These are phyloP conservation scores for Grifola frondosa DNA, from an alignment of 1,284 basidiomycete genomes.

Conservation along the genomic window DNA sequence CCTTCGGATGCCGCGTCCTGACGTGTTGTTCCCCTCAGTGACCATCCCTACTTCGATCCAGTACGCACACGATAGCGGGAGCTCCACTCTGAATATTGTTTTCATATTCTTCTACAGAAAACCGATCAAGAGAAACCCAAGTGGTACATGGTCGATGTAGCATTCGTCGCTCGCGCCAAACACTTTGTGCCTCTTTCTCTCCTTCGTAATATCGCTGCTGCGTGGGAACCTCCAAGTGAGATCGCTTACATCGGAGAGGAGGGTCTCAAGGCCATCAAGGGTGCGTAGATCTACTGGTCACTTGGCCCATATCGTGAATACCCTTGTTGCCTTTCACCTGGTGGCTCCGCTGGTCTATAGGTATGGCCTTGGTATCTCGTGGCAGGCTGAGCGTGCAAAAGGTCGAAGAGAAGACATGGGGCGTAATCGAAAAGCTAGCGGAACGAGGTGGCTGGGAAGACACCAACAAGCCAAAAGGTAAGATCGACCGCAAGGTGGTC, in stretches of 20 bases:
- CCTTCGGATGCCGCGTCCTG: neutral
- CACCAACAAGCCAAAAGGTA: constrained; percentile 5
- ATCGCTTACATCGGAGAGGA: constrained; percentile 63
- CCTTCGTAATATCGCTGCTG: constrained; percentile 62
- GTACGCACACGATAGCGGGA: constrained; percentile 38
- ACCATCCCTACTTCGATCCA: constrained; percentile 88
- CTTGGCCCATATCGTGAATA: neutral
- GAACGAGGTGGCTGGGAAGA: constrained; percentile 73
- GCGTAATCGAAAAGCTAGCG: constrained; percentile 65
- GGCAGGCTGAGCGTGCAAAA: constrained; percentile 89
- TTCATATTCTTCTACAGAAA: constrained; percentile 53
- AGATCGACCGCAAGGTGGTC: constrained; percentile 3
- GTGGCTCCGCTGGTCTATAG: constrained; percentile 28
- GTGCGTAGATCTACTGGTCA: constrained; percentile 34
- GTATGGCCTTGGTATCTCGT: constrained; percentile 81
- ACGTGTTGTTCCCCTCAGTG: constrained; percentile 33
- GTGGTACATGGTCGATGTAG: constrained; percentile 93
- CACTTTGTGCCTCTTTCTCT: constrained; percentile 82
- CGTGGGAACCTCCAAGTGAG: constrained; percentile 45
- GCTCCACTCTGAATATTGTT: neutral
- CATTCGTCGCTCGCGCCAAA: constrained; percentile 63
- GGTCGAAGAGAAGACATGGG: constrained; percentile 71
- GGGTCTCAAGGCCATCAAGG: constrained; percentile 62
- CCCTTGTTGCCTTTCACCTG: neutral
- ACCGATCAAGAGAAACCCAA: constrained; percentile 73